Conservation (phyloP, 2,329 filamentous ascomycete species). For the Aspergillus costaricaensis region DNA sequence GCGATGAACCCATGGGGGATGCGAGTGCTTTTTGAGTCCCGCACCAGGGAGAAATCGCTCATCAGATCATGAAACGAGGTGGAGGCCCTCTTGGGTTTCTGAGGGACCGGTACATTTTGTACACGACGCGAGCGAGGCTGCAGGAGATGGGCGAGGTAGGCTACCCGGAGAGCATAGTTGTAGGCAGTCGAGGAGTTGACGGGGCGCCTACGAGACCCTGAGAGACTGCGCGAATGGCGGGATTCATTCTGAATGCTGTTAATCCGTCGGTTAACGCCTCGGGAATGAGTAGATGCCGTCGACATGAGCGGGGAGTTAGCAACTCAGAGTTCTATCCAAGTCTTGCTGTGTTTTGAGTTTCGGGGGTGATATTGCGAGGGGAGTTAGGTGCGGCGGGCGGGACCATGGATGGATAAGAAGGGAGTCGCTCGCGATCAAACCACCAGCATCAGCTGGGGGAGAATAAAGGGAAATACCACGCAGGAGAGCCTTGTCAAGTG, state of each 20-base stretch:
- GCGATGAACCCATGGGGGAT: conserved; percentile 72
- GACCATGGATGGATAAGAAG: conserved; percentile 34
- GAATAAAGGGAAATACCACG: conserved; percentile 5
- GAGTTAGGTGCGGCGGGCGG: conserved; percentile 28
- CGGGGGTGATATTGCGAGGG: conserved; percentile 18
- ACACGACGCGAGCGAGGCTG: conserved; percentile 87
- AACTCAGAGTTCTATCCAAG: conserved; percentile 25
- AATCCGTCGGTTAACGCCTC: conserved; percentile 49
- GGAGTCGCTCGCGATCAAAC: conserved; percentile 22
- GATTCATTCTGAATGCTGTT: conserved; percentile 50
- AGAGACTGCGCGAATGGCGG: conserved; percentile 46
- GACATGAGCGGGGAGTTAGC: conserved; percentile 42
- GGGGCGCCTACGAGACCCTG: conserved; percentile 44
- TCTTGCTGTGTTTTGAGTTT: conserved; percentile 21
- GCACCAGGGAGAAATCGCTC: conserved; percentile 75
- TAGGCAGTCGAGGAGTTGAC: conserved; percentile 75
- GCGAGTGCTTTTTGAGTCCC: conserved; percentile 68
- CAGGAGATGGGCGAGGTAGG: conserved; percentile 89
- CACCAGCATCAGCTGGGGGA: conserved; percentile 25
- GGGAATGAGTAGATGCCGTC: conserved; percentile 48
- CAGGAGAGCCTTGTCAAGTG: background rate
- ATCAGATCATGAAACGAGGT: conserved; percentile 78
- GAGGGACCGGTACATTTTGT: conserved; percentile 72
- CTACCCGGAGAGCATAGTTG: conserved; percentile 83
- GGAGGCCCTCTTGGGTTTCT: conserved; percentile 68